Evolutionary conservation across 2,329 filamentous ascomycete species (phyloP), one percentile per base, ranked within the genome.

Genomic region (Hymenoscyphus scutula): DNA sequence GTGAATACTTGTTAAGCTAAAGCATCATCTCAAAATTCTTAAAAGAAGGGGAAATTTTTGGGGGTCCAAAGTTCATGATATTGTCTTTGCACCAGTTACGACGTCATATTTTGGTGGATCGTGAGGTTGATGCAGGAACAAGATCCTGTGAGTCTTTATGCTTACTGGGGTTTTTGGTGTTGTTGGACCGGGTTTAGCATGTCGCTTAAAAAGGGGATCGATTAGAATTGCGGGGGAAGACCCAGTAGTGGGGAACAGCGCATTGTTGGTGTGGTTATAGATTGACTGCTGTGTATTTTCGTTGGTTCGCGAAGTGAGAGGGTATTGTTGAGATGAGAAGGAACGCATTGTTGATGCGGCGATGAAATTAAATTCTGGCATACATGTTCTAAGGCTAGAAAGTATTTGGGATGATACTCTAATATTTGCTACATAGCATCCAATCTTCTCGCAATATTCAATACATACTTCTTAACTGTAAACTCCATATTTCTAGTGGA

Each of bases 191-290:
- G 41, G 41, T 48, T 48, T 48, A 8, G 41, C 41, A 48, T n/a
- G 23, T 55, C 53, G 53, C 53, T 55, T 55, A 34, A n/a, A 55
- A 17, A 30, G 27, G 53, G 53, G 53, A 29, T n/a, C 5, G 13
- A 7, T 29, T 32, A 32, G 13, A 32, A 11, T 55, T 55, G 25
- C 53, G 25, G 53, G 53, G 53, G 32, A 55, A 29, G 23, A 55
- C 25, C 53, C 19, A 8, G 27, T 8, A 48, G 7, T 5, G 15
- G n/a, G 32, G n/a, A 6, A 19, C 53, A 55, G 3, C 53, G 53
- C 53, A 55, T 55, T 29, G 53, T 34, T 55, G 53, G 13, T 34
- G 29, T 32, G 41, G 53, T 55, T 55, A 55, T 29, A 32, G 17
- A 34, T 32, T n/a, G 27, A 55, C 15, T 8, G 34, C 17, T 48